These are phyloP conservation scores for Nannochloropsis granulata DNA, from an alignment of 108 stramenopile species.

Conservation along the genomic window DNA sequence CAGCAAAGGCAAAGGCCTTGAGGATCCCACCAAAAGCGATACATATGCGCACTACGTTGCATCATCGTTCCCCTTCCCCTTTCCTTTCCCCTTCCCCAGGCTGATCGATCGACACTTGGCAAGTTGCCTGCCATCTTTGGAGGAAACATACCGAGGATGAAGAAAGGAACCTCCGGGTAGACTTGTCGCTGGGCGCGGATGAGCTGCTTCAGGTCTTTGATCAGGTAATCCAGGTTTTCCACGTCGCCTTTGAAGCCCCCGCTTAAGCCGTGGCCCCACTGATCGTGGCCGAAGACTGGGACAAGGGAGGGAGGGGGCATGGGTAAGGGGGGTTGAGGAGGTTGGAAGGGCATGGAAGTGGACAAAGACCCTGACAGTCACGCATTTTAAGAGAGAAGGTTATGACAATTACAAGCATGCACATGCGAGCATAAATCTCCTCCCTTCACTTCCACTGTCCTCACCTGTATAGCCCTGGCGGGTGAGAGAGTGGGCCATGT, in stretches of 20 bases:
- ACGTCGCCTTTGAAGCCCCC: not conserved
- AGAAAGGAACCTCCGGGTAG: not conserved
- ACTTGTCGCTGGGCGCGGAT: not conserved
- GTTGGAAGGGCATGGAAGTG: too few species aligned
- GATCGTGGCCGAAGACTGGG: not conserved
- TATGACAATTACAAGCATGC: too few species aligned
- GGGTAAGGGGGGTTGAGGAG: not conserved
- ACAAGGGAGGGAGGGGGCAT: not conserved
- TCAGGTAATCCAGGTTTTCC: not conserved
- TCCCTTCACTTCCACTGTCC: not conserved
- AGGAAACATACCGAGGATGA: not conserved
- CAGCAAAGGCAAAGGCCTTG: too few species aligned
- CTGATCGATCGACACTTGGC: too few species aligned
- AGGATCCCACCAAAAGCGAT: too few species aligned
- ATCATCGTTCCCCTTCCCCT: too few species aligned
- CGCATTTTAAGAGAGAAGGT: too few species aligned
- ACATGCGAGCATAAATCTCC: too few species aligned
- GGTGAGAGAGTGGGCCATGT: not conserved
- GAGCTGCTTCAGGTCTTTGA: not conserved
- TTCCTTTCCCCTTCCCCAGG: too few species aligned
- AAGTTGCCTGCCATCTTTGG: not conserved
- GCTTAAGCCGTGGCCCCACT: not conserved
- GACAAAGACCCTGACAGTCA: too few species aligned
- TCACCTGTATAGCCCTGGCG: not conserved
- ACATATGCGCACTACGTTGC: not conserved